Conservation (phyloP, 202 grass and related monocot genomes). For the Zoysia matrella region DNA sequence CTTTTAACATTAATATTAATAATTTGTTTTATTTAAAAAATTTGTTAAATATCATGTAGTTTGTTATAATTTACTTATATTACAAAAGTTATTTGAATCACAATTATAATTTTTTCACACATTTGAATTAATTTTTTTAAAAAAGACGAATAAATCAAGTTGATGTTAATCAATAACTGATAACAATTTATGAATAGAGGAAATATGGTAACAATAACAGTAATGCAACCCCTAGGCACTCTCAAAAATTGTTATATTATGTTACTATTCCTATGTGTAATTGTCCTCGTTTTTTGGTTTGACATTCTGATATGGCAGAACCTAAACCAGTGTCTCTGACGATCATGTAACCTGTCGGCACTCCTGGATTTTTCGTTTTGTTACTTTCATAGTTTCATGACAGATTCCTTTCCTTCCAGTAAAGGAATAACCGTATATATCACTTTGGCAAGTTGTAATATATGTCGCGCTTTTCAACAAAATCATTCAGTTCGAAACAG, state of each 20-base stretch:
- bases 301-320: neutral
- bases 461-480: neutral
- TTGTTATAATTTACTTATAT: no score
- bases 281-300: neutral
- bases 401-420: neutral
- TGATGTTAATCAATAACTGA: no score
- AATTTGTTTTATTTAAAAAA: no score
- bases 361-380: neutral
- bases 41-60: no score
- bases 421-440: neutral
- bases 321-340: no score
- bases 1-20: no score
- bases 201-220: neutral
- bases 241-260: no score
- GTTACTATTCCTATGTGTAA: neutral
- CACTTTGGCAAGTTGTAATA: neutral
- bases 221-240: neutral
- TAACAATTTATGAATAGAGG: no score
- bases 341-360: neutral
- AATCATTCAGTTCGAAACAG: neutral
- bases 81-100: no score
- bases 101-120: no score
- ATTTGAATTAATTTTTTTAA: no score
- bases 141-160: no score
- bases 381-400: neutral